Conservation (phyloP, 2,329 filamentous ascomycete genomes). For the Stromatinia cepivora region DNA sequence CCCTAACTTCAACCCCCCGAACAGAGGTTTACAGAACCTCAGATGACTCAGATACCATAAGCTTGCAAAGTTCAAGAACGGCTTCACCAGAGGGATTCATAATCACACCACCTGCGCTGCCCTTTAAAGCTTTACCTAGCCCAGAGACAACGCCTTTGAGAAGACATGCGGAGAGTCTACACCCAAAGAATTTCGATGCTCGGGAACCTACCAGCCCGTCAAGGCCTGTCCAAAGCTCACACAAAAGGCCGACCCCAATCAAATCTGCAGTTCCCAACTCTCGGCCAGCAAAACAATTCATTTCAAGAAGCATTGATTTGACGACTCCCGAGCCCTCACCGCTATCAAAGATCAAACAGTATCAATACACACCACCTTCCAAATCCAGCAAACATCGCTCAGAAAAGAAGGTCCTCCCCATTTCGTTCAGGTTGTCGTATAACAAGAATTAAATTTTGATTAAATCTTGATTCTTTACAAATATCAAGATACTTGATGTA, state of each 20-base stretch:
- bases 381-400: background rate
- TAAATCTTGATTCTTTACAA: background rate
- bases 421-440: background rate
- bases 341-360: background rate
- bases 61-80: constrained; percentile 7
- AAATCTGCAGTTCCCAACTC: background rate
- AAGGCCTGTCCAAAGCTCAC: background rate
- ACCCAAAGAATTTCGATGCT: background rate
- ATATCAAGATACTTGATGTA: background rate
- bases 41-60: background rate
- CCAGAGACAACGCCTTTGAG: background rate
- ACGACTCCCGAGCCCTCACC: constrained; percentile 12
- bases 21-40: background rate
- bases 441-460: background rate
- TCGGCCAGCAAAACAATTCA: background rate
- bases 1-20: background rate
- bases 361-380: constrained; percentile 9
- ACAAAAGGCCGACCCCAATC: background rate
- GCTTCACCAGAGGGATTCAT: background rate
- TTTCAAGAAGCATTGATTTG: constrained; percentile 10
- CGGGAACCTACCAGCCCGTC: background rate
- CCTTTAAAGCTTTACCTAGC: background rate
- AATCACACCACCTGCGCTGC: background rate
- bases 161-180: background rate
- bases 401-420: background rate